Conservation (phyloP, 1,139 yeast genomes). For the Debaryomyces robertsiae region DNA sequence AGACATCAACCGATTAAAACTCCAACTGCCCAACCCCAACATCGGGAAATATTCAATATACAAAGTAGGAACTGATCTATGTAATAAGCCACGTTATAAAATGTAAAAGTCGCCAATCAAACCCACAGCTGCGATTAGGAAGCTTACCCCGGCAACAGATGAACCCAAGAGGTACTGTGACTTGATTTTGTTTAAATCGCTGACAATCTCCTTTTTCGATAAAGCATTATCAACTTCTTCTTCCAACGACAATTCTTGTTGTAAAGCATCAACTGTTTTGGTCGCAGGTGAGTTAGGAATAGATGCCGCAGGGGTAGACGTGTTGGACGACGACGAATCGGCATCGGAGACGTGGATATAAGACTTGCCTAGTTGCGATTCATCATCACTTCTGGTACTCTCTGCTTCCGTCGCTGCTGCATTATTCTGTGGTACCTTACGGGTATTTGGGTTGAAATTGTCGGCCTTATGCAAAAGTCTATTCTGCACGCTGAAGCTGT, state of each 20-base stretch:
- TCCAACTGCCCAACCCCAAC: constrained; percentile 4
- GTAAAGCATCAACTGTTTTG: constrained; percentile 16
- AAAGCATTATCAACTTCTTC: constrained; percentile 46
- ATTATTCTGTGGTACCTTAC: neutral
- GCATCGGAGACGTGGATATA: constrained; percentile 55
- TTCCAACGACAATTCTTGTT: constrained; percentile 31
- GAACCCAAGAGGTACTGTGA: constrained; percentile 38
- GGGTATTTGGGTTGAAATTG: constrained; percentile 1
- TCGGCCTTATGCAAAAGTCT: constrained; percentile 17
- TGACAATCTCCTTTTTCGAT: constrained; percentile 40
- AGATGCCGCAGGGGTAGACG: constrained; percentile 34
- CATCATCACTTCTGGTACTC: constrained; percentile 24
- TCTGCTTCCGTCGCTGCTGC: constrained; percentile 7
- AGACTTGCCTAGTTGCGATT: constrained; percentile 50
- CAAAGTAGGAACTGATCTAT: neutral
- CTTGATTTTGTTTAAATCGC: constrained; percentile 34
- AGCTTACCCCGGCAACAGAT: constrained; percentile 44
- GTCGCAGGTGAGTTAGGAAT: constrained; percentile 35
- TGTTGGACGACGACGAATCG: constrained; percentile 28
- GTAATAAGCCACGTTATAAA: constrained; percentile 13
- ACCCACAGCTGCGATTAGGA: constrained; percentile 48
- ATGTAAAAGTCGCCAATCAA: constrained; percentile 47
- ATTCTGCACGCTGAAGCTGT: constrained; percentile 19
- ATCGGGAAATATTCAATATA: neutral
- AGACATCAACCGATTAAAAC: constrained; percentile 3